Evolutionary conservation across 257 asterid genomes (phyloP), one percentile per base, ranked within the genome.

Genomic region (Sherardia arvensis): DNA sequence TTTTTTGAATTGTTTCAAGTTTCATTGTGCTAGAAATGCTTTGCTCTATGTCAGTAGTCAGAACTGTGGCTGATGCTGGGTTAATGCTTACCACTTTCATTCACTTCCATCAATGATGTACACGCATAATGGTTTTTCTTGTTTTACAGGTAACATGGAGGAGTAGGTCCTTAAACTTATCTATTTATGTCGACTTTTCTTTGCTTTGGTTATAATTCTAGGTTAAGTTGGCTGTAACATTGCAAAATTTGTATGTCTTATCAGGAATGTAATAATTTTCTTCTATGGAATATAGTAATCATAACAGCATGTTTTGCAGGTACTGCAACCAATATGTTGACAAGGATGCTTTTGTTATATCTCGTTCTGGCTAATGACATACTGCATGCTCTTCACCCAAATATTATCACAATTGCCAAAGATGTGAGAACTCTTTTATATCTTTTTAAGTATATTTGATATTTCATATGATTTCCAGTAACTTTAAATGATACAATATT

Each of bases 241-340:
- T 56, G 4, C 34, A 25, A 25, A n/a, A n/a, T n/a, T n/a, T n/a
- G n/a, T n/a, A n/a, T n/a, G n/a, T n/a, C n/a, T n/a, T n/a, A n/a
- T n/a, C n/a, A n/a, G n/a, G n/a, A n/a, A n/a, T n/a, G n/a, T n/a
- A n/a, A n/a, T n/a, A 21, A n/a, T 54, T 62, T 54, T 40, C 53
- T 62, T 48, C 47, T 17, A 71, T 7, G 47, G 28, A 63, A 26
- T 34, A 2, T n/a, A n/a, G 26, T 7, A 59, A 47, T 29, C 28
- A 28, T 3, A 63, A 38, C 43, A 63, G 30, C 25, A 38, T 28
- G 74, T 58, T 72, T 72, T 78, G 74, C 95, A 92, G 99, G 88
- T 89, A 76, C 77, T 92, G 97, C 74, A 92, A 89, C 76, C 97
- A 92, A 81, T 89, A 89, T 76, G 97, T 92, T 22, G 99, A 89